Evolutionary conservation across 345 rosid genomes (phyloP).

Genomic region (Gossypium anomalum): DNA sequence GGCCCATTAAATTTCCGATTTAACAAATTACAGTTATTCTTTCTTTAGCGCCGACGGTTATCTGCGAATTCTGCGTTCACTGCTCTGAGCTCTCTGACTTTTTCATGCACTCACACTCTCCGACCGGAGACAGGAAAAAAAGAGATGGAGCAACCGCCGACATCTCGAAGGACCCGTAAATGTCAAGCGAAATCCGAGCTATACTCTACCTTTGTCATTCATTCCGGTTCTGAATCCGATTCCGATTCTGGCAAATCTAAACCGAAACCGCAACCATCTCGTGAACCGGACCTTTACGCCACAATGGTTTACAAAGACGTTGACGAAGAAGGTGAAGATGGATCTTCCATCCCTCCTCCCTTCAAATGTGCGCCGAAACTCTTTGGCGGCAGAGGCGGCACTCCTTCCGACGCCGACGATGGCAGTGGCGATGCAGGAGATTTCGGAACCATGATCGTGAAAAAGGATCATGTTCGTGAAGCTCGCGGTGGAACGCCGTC

Average conservation of each 20-base stretch:
- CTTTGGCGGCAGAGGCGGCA: conserved; percentile 73
- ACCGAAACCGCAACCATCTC: background rate
- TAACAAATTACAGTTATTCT: background rate
- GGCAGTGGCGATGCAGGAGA: conserved; percentile 30
- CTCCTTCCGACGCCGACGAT: conserved; percentile 54
- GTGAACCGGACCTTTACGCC: conserved; percentile 38
- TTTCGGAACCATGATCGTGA: conserved; percentile 84
- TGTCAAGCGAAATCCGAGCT: conserved; percentile 40
- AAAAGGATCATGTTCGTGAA: conserved; percentile 35
- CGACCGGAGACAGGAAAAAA: background rate
- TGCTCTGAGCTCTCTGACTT: background rate
- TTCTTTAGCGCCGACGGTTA: background rate
- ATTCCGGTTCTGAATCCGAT: conserved; percentile 45
- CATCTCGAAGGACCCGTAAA: conserved; percentile 44
- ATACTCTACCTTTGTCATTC: conserved; percentile 50
- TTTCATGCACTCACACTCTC: background rate
- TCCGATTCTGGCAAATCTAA: conserved; percentile 27
- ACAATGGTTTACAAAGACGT: conserved; percentile 46
- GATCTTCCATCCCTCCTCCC: conserved; percentile 66
- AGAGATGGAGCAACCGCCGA: conserved; percentile 45
- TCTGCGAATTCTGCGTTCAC: background rate
- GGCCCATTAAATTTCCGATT: background rate
- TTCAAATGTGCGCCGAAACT: conserved; percentile 85
- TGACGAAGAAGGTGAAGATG: conserved; percentile 50
- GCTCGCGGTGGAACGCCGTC: conserved; percentile 22